Base-by-base conservation (phyloP, 2,329 filamentous ascomycete species). In the Trichoderma breve region DNA sequence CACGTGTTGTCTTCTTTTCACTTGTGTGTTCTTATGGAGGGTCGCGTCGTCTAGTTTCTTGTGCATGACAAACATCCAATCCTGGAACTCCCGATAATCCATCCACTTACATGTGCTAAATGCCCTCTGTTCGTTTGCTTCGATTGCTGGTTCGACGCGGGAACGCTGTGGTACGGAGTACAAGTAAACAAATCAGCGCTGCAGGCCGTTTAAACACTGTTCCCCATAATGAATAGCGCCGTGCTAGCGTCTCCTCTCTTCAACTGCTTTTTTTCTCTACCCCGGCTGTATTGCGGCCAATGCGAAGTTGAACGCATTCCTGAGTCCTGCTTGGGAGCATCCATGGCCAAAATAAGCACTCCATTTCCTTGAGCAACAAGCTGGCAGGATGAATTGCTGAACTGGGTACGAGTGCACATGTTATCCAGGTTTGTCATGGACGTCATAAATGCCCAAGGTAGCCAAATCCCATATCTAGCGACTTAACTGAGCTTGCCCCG, bases 161-260 rank as follows among this genome's bases (percentile, higher is more conserved):
- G 24, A 36, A 62, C 32, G 34, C 34, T 57, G 63, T 32, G 30
- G 21, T 53, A 39, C 47, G 43, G 30, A 12, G 43, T 30, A 66
- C 30, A 9, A 61, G 58, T 34, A 26, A 39, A 43, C 28, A 43
- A 36, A 34, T 47, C 53, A 47, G 51, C 24, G 21, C 26, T 8
- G 3, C 39, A 26, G 57, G 14, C 66, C 66, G 36, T 70, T 47
- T 62, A 18, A 53, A 34, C 66, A 26, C 53, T 21, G 55, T 30
- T 70, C 66, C 57, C 55, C 66, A 61, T 39, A 70, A n/a, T n/a
- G 55, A 28, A 12, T 68, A 58, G 63, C 63, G 43, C 32, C 39
- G 12, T 68, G 39, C 30, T 70, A 70, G 66, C 66, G 57, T 70
- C 66, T 62, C 39, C 66, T 53, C 57, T 70, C 43, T 62, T 60